A percentile compares a stretch with the other conserved stretches of the same genome.
Conservation (phyloP, 768 basidiomycete species). For the Phanerochaete carnosa region DNA sequence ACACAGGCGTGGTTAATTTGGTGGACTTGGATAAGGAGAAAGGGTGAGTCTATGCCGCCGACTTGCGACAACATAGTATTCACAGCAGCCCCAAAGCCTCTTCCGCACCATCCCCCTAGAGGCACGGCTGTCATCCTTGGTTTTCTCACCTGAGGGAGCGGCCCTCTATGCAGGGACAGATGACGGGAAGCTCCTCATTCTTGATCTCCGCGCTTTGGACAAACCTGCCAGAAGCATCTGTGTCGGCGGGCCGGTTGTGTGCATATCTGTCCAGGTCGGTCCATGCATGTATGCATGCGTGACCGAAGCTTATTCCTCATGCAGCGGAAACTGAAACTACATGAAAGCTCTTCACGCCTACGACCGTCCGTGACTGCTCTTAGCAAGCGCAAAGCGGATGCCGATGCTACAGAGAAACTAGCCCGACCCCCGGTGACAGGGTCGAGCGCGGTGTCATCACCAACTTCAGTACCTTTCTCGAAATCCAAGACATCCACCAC, state of each 20-base stretch:
- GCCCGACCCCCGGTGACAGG: neutral
- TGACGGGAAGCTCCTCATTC: constrained; percentile 56
- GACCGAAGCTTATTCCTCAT: constrained; percentile 6
- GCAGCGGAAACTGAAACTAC: constrained; percentile 21
- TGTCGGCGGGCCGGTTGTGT: constrained; percentile 47
- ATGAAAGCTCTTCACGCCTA: constrained; percentile 1
- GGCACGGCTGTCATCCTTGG: constrained; percentile 51
- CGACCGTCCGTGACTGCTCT: neutral
- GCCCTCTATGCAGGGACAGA: constrained; percentile 64
- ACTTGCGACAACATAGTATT: neutral
- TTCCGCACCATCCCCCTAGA: constrained; percentile 57
- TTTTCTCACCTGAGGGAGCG: constrained; percentile 69
- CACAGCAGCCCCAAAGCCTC: constrained; percentile 35
- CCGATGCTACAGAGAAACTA: neutral
- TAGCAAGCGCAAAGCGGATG: neutral
- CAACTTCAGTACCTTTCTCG: neutral
- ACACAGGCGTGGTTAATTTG: constrained; percentile 51
- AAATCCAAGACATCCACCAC: neutral
- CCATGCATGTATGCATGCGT: constrained; percentile 20
- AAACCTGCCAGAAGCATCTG: constrained; percentile 54
- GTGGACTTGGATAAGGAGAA: constrained; percentile 77
- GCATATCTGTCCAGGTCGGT: constrained; percentile 56
- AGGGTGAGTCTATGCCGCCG: constrained; percentile 38
- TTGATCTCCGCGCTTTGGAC: constrained; percentile 65
- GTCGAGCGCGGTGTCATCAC: neutral